Conservation (phyloP, 1,139 yeast genomes). For the Pichia sp. region DNA sequence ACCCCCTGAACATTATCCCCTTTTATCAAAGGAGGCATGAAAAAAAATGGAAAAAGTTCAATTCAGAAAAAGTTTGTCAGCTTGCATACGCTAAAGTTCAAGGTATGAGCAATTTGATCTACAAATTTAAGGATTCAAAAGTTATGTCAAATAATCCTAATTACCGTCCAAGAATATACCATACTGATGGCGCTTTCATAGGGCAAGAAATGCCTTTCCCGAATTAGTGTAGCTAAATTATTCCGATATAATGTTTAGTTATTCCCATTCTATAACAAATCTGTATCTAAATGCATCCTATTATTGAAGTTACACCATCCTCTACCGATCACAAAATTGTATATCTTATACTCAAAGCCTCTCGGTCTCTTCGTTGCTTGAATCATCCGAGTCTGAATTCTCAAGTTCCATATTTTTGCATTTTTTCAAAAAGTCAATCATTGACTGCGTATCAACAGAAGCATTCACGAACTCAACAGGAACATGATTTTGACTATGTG, state of each 20-base stretch:
- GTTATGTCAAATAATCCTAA: slow-evolving; percentile 45
- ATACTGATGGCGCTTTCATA: slow-evolving; percentile 36
- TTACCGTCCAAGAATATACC: slow-evolving; percentile 41
- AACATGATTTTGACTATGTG: slow-evolving; percentile 85
- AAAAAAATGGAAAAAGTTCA: slow-evolving; percentile 43
- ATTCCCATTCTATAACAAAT: too few relatives aligned
- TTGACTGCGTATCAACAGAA: slow-evolving; percentile 54
- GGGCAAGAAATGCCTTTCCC: slow-evolving; percentile 36
- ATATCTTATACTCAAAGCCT: too few relatives aligned
- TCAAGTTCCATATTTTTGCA: slow-evolving; percentile 43
- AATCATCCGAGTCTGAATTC: slow-evolving; percentile 12
- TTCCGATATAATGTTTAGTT: not conserved
- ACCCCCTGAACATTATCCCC: slow-evolving; percentile 40
- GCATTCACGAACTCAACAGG: slow-evolving; percentile 91
- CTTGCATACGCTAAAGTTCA: slow-evolving; percentile 48
- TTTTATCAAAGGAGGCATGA: slow-evolving; percentile 45
- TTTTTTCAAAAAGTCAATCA: slow-evolving; percentile 60
- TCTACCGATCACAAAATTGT: too few relatives aligned
- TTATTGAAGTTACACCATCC: too few relatives aligned
- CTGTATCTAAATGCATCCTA: too few relatives aligned
- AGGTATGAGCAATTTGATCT: slow-evolving; percentile 42
- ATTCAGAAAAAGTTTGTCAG: slow-evolving; percentile 47
- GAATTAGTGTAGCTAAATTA: not conserved
- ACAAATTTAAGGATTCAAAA: slow-evolving; percentile 45
- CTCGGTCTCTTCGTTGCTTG: too few relatives aligned